Evolutionary conservation across 768 basidiomycete species (phyloP).

Genomic region (Lactifluus rugatus): DNA sequence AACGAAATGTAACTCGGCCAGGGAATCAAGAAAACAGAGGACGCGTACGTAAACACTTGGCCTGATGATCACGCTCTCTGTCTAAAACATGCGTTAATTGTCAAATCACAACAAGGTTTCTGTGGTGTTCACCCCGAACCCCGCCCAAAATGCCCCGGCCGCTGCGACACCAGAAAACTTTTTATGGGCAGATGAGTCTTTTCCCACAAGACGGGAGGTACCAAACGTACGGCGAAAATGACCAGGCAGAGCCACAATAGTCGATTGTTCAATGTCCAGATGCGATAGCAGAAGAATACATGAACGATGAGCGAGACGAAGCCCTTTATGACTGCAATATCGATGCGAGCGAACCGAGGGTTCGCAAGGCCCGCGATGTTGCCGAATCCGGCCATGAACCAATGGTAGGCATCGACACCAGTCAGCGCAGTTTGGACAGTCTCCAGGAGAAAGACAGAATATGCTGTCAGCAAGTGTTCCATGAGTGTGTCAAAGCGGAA

Average conservation of each 20-base stretch:
- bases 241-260: slow-evolving; percentile 1
- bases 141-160: not conserved
- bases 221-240: not conserved
- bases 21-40: not conserved
- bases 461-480: not conserved
- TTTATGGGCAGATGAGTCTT: not conserved
- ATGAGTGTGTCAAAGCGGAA: not conserved
- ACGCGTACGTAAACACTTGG: not conserved
- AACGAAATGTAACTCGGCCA: not conserved
- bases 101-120: not conserved
- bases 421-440: slow-evolving; percentile 6
- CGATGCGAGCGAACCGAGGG: not conserved
- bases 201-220: too few relatives aligned
- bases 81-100: not conserved
- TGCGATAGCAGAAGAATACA: slow-evolving; percentile 11
- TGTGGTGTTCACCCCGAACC: not conserved
- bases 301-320: slow-evolving; percentile 8
- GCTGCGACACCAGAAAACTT: not conserved
- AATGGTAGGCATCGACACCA: slow-evolving; percentile 8
- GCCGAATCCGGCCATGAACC: slow-evolving; percentile 10
- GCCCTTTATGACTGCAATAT: not conserved
- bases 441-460: slow-evolving; percentile 6
- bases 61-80: not conserved
- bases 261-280: slow-evolving; percentile 6
- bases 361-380: not conserved